Percentiles rank a stretch among this genome's conserved stretches.
phyloP scores from a whole-genome alignment of 805 yeast genomes.

The Yarrowia sp. region DNA sequence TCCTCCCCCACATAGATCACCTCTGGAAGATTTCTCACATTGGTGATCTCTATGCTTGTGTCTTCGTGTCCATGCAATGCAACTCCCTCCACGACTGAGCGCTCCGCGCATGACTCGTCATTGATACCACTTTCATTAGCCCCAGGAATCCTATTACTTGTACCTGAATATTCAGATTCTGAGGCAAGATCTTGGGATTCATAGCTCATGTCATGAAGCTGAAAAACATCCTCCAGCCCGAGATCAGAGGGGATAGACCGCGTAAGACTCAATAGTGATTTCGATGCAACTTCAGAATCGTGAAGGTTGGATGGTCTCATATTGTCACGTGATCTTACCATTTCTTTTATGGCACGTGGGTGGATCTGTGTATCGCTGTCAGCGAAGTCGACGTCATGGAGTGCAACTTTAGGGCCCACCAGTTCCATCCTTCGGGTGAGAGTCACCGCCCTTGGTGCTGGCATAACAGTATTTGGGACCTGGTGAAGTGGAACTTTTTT shows the following conservation, averaged over 20 bases:
- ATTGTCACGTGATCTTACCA: background rate
- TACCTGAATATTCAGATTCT: no score
- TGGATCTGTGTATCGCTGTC: background rate
- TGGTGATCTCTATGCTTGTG: background rate
- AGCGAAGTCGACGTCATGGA: background rate
- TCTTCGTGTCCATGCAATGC: background rate
- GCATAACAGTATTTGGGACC: background rate
- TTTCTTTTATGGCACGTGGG: background rate
- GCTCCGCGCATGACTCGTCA: no score
- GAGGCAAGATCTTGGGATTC: background rate
- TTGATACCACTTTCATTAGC: background rate
- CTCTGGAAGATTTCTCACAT: background rate
- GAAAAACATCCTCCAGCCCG: background rate
- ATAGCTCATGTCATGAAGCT: background rate
- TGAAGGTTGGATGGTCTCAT: background rate
- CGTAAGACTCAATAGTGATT: background rate
- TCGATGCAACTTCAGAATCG: background rate
- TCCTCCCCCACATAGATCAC: background rate
- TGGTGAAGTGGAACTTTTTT: background rate
- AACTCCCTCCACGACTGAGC: no score
- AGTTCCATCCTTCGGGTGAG: background rate
- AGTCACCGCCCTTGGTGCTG: background rate
- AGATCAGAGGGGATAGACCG: conserved; percentile 1
- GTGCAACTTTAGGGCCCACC: background rate
- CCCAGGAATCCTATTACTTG: no score